These are phyloP conservation scores for Alternaria sp. DNA, from an alignment of 2,329 filamentous ascomycete genomes.

Conservation along the genomic window DNA sequence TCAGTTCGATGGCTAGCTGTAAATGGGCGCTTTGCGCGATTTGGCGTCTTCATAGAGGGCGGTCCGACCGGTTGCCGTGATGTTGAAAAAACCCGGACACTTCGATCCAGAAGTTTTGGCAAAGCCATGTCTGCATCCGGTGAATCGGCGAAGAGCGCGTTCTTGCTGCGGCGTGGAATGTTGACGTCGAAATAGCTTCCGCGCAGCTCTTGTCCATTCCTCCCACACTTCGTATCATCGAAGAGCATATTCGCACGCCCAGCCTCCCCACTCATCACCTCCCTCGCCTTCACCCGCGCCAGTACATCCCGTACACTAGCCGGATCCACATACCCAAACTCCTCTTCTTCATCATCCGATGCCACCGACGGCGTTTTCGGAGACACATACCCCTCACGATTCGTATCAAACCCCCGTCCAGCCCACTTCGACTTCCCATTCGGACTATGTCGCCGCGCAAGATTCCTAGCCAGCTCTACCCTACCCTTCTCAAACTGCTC, in stretches of 20 bases:
- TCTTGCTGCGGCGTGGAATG: neutral
- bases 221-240: accelerated
- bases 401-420: accelerated
- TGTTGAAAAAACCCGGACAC: too few species aligned
- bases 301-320: neutral
- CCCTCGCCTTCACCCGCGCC: neutral
- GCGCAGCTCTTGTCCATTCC: too few species aligned
- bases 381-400: neutral
- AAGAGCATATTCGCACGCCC: too few species aligned
- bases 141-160: neutral
- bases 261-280: accelerated
- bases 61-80: too few species aligned
- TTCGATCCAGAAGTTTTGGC: neutral
- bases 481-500: neutral
- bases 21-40: neutral
- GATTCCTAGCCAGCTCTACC: neutral
- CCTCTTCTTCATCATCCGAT: neutral
- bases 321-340: neutral
- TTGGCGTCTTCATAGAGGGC: neutral
- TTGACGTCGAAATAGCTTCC: neutral
- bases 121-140: neutral
- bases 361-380: neutral
- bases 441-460: neutral
- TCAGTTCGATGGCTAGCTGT: accelerated
- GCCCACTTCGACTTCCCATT: neutral